A percentile compares a stretch with the other conserved stretches of the same genome.
Conservation (phyloP, 1,139 yeast species). For the Magnusiomyces paraingens region DNA sequence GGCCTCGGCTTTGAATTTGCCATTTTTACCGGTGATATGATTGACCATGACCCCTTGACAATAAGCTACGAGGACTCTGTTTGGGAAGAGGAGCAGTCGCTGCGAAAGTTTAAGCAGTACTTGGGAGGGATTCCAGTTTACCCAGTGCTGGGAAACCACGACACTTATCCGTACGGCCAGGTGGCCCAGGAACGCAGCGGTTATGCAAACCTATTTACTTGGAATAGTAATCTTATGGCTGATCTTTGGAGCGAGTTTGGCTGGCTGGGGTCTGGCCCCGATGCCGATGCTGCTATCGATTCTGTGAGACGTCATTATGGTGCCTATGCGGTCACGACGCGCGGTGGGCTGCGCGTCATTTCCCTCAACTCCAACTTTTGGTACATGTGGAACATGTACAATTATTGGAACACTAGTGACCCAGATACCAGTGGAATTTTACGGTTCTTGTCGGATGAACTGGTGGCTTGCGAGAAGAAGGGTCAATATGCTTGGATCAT, state of each 20-base stretch:
- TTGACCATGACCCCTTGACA: slow-evolving; percentile 54
- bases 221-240: slow-evolving; percentile 57
- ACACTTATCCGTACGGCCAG: slow-evolving; percentile 67
- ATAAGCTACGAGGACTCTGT: slow-evolving; percentile 44
- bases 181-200: slow-evolving; percentile 50
- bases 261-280: slow-evolving; percentile 23
- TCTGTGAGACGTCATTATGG: slow-evolving; percentile 46
- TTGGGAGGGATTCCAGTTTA: slow-evolving; percentile 53
- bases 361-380: slow-evolving; percentile 55
- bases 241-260: slow-evolving; percentile 43
- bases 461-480: slow-evolving; percentile 45
- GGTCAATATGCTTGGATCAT: slow-evolving; percentile 61
- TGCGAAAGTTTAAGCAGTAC: slow-evolving; percentile 49
- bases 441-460: slow-evolving; percentile 50
- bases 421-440: slow-evolving; percentile 56
- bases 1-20: slow-evolving; percentile 47
- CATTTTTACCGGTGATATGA: slow-evolving; percentile 64
- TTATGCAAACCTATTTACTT: slow-evolving; percentile 45
- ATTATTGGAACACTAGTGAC: slow-evolving; percentile 48
- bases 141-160: slow-evolving; percentile 66
- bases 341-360: slow-evolving; percentile 49
- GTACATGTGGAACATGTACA: slow-evolving; percentile 53
- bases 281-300: slow-evolving; percentile 15
- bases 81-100: slow-evolving; percentile 46
- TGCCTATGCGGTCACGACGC: slow-evolving; percentile 54